Conservation (phyloP, 257 asterid genomes). For the Nicotiana tabacum region DNA sequence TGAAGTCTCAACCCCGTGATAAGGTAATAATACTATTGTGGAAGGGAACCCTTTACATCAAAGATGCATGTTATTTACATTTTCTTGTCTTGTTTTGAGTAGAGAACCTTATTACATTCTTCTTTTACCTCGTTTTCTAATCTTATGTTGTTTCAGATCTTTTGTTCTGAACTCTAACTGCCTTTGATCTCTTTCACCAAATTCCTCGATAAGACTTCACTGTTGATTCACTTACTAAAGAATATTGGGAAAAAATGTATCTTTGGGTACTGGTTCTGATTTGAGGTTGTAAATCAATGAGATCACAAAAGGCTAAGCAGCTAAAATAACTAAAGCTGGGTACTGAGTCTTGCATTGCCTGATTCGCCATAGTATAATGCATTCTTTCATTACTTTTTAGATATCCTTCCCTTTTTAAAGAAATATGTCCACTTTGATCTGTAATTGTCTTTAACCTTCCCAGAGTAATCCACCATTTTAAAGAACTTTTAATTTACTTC, state of each 20-base stretch:
- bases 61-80: not conserved
- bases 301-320: not conserved
- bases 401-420: not conserved
- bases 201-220: not conserved
- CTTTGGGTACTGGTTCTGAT: not conserved
- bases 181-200: not conserved
- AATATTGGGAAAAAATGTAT: not conserved
- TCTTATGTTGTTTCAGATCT: not conserved
- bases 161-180: not conserved
- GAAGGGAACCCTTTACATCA: not conserved
- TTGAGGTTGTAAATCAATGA: not conserved
- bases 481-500: not conserved
- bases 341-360: not conserved
- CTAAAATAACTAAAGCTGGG: not conserved
- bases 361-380: not conserved
- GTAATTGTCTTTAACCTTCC: not conserved
- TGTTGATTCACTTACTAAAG: not conserved
- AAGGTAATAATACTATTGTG: constrained; percentile 39
- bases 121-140: not conserved
- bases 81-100: not conserved
- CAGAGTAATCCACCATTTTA: not conserved
- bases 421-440: not conserved
- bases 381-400: not conserved
- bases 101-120: not conserved
- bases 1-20: constrained; percentile 79